Percentiles rank a stretch among this genome's conserved stretches.
phyloP scores from a whole-genome alignment of 2,329 filamentous ascomycete species.

The Dothiorella sarmentorum region DNA sequence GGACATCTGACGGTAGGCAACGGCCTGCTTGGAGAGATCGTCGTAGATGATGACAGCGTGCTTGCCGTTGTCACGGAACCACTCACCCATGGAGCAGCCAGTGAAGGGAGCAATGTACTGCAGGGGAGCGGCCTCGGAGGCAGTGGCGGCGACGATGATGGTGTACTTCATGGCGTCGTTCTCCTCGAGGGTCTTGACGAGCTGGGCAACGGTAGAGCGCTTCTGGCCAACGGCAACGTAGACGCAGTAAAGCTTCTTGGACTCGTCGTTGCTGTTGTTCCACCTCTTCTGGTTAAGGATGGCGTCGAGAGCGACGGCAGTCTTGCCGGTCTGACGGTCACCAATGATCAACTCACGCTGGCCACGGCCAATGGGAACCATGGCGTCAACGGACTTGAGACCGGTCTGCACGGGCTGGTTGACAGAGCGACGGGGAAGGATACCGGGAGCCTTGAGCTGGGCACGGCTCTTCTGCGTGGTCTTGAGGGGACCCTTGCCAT shows the following conservation, averaged over 20 bases:
- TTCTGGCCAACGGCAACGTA: conserved; percentile 99
- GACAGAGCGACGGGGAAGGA: conserved; percentile 95
- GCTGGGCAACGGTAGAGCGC: conserved; percentile 97
- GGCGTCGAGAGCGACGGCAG: conserved; percentile 93
- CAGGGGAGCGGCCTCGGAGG: conserved; percentile 91
- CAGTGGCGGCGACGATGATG: conserved; percentile 89
- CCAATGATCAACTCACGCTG: conserved; percentile 99
- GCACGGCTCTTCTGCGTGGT: conserved; percentile 90
- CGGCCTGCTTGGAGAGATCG: conserved; percentile 96
- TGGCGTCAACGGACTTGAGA: conserved; percentile 98
- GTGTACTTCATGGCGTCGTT: conserved; percentile 99
- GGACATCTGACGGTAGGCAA: conserved; percentile 98
- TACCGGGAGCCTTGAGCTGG: conserved; percentile 98
- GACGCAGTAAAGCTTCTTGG: conserved; percentile 99
- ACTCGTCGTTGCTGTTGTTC: conserved; percentile 84
- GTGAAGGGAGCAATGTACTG: conserved; percentile 96
- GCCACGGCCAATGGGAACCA: conserved; percentile 99
- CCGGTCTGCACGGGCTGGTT: conserved; percentile 98
- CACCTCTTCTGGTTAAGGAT: conserved; percentile 99
- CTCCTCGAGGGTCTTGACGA: conserved; percentile 99
- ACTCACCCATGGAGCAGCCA: conserved; percentile 63
- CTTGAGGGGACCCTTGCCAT: conserved; percentile 97
- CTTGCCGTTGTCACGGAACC: conserved; percentile 78
- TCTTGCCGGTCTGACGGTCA: conserved; percentile 99
- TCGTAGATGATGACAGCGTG: conserved; percentile 91